Base-by-base conservation (phyloP, 2,329 filamentous ascomycete species). In the Phialophora chinensis region DNA sequence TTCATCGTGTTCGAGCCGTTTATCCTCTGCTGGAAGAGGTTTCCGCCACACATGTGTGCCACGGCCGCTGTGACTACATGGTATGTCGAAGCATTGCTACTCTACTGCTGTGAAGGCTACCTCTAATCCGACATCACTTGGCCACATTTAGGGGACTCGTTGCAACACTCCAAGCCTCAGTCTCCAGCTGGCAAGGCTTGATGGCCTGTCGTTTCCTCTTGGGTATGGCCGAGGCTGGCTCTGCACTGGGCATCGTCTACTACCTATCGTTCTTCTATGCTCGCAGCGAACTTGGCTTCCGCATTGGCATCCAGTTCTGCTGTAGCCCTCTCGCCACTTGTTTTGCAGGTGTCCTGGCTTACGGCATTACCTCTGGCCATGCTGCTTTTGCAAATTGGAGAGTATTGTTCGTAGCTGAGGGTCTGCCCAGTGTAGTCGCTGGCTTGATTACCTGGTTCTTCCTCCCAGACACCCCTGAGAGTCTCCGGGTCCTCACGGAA, bases 311-410 rank as follows among this genome's bases (percentile, higher is more conserved):
- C 25, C 88, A 87, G 69, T 71, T 84, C 12, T 79, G 81, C 23
- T 80, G 80, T 0, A 87, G 88, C 0, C 88, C 89, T 1, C 83
- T 96, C 3, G 92, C 92, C 1, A 95, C 91, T 50, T 89, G 88
- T 1, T 93, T 96, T 75, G 91, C 92, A 0, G 88, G 88, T 1
- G 88, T 87, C 2, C 79, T 90, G 5, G 88, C 87, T 1, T 90
- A 87, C 65, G 86, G 84, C 4, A 89, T 91, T 74, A 87, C 87
- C 8, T 42, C 31, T 52, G 58, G 58, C n/a, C 25, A 60, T 12
- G 25, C 58, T 10, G 10, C n/a, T 7, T 42, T 60, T 71, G 83
- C 85, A 2, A 86, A 83, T 64, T 92, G 90, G 90, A 83, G 87
- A 67, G 74, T 89, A 11, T 74, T 91, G 68, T 88, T 89, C 75